Evolutionary conservation across 495 filamentous ascomycete species (phyloP).

Genomic region (Penicillium salamii): DNA sequence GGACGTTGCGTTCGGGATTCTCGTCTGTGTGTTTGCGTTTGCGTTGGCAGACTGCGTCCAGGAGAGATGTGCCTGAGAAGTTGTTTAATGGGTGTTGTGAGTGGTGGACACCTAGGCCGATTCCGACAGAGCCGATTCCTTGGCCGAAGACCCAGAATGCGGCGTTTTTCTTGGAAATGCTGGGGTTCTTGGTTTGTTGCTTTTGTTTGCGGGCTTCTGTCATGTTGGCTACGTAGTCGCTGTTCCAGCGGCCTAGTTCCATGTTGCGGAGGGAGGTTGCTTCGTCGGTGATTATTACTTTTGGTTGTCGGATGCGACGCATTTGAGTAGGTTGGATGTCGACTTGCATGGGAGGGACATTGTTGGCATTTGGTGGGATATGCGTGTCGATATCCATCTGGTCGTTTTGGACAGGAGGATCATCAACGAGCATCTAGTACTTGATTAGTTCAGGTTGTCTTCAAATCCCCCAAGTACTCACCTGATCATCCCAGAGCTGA

Average conservation of each 20-base stretch:
- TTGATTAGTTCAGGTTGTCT: neutral
- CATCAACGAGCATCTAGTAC: conserved; percentile 1
- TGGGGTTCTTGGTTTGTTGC: conserved; percentile 31
- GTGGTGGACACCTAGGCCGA: conserved; percentile 39
- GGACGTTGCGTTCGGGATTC: conserved; percentile 43
- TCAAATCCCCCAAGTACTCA: conserved; percentile 8
- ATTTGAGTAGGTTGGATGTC: neutral
- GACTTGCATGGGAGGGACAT: neutral
- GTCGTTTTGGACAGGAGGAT: neutral
- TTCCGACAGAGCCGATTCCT: conserved; percentile 57
- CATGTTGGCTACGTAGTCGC: conserved; percentile 57
- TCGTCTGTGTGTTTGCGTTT: conserved; percentile 42
- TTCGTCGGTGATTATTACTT: conserved; percentile 28
- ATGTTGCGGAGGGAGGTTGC: conserved; percentile 44
- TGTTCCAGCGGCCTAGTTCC: conserved; percentile 56
- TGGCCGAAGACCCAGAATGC: conserved; percentile 49
- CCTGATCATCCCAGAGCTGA: conserved; percentile 10
- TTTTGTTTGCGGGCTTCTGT: conserved; percentile 43
- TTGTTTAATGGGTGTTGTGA: conserved; percentile 43
- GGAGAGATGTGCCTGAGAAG: conserved; percentile 56
- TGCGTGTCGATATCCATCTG: conserved; percentile 21
- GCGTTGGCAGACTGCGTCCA: conserved; percentile 35
- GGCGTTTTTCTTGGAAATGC: conserved; percentile 55
- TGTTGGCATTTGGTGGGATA: conserved; percentile 4
- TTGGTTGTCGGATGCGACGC: conserved; percentile 27